These are phyloP conservation scores for Epichloe sp. DNA, from an alignment of 2,329 filamentous ascomycete genomes.

Conservation along the genomic window DNA sequence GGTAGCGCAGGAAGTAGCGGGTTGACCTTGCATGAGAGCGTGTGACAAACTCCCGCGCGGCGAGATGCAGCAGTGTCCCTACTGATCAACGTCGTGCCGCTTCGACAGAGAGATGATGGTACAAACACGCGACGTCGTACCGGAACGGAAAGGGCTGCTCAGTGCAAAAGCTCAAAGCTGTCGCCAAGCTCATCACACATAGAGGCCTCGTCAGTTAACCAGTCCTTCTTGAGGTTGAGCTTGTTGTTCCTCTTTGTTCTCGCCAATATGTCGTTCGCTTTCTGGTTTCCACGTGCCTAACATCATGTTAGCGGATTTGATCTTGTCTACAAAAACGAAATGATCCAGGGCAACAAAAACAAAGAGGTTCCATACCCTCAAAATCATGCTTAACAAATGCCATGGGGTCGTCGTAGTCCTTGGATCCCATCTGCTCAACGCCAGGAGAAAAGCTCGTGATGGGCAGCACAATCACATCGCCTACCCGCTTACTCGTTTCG, in stretches of 20 bases:
- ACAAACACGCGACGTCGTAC: no score
- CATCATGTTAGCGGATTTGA: constrained; percentile 5
- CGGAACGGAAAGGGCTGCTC: not conserved
- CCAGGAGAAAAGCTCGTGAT: constrained; percentile 97
- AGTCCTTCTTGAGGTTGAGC: not conserved
- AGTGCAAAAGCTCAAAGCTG: not conserved
- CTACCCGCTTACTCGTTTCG: constrained; percentile 68
- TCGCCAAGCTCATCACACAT: no score
- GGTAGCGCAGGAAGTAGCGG: not conserved
- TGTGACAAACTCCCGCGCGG: not conserved
- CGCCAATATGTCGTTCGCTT: constrained; percentile 55
- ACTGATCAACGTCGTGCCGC: no score
- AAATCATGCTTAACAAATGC: constrained; percentile 97
- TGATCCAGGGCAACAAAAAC: not conserved
- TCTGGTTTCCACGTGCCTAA: constrained; percentile 67
- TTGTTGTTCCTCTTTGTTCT: constrained; percentile 15
- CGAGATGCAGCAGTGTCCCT: no score
- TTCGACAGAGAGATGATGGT: no score
- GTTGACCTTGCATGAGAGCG: not conserved
- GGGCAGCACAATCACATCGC: constrained; percentile 84
- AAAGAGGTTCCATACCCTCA: constrained; percentile 51
- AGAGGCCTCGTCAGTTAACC: not conserved
- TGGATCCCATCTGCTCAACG: constrained; percentile 83
- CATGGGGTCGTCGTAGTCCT: constrained; percentile 82
- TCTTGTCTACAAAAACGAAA: constrained; percentile 4